Percentiles rank a stretch among this genome's conserved stretches.
phyloP scores from a whole-genome alignment of 1,139 yeast genomes.

The Yamadazyma conglobata region DNA sequence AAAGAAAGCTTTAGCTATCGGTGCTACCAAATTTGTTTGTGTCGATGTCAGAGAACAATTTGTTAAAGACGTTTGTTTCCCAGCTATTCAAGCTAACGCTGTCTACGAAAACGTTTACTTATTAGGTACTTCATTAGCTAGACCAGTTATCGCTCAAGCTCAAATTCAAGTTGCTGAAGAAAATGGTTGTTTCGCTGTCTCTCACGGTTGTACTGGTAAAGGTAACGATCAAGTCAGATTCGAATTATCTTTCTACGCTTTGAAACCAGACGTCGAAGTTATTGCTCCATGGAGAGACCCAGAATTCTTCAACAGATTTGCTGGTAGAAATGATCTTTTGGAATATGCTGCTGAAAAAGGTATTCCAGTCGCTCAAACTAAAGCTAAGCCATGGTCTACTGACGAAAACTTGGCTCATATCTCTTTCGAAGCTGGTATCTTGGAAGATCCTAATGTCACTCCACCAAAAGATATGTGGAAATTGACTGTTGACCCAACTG shows the following conservation, averaged over 20 bases:
- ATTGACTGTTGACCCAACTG: conserved; percentile 90
- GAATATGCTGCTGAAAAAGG: conserved; percentile 89
- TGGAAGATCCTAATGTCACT: conserved; percentile 96
- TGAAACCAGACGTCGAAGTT: conserved; percentile 93
- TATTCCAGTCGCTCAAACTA: conserved; percentile 94
- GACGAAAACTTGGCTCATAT: conserved; percentile 99
- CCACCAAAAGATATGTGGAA: conserved; percentile 99
- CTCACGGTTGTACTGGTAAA: conserved; percentile 99
- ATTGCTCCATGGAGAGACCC: conserved; percentile 99
- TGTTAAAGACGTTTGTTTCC: conserved; percentile 88
- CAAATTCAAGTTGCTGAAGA: conserved; percentile 95
- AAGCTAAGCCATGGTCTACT: conserved; percentile 99
- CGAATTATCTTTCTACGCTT: conserved; percentile 93
- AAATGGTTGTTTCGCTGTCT: conserved; percentile 97
- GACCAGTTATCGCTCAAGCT: conserved; percentile 98
- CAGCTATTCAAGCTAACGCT: conserved; percentile 96
- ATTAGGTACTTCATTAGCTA: conserved; percentile 94
- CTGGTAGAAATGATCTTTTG: conserved; percentile 93
- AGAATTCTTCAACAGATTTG: conserved; percentile 87
- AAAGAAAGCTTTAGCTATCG: conserved; percentile 92
- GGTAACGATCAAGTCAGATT: conserved; percentile 99
- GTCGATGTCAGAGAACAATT: conserved; percentile 92
- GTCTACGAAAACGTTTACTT: conserved; percentile 95
- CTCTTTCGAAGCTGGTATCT: conserved; percentile 97
- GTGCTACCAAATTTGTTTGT: conserved; percentile 92